Conservation (phyloP, 2,329 filamentous ascomycete species). For the Fonsecaea erecta region DNA sequence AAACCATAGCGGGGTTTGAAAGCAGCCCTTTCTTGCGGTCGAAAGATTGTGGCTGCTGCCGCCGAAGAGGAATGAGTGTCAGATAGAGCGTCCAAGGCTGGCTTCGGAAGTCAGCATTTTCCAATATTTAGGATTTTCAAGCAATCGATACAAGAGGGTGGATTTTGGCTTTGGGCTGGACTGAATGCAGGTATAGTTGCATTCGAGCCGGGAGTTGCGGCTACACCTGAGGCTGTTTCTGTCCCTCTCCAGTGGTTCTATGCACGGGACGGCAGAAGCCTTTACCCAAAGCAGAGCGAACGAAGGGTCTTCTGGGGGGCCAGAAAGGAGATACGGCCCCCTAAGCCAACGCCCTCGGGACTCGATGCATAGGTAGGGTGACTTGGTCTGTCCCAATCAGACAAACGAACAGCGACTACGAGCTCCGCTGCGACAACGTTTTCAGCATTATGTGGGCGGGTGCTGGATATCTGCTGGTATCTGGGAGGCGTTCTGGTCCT, state of each 20-base stretch:
- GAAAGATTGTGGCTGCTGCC: background rate
- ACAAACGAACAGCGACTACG: background rate
- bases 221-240: background rate
- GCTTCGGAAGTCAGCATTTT: background rate
- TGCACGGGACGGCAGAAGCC: background rate
- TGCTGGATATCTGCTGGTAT: background rate
- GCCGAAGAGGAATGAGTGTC: background rate
- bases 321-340: background rate
- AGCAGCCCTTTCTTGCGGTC: background rate
- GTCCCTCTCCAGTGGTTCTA: background rate
- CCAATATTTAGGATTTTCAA: background rate
- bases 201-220: background rate
- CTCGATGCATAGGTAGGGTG: background rate
- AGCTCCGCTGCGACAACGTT: background rate
- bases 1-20: slow-evolving; percentile 6
- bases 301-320: background rate
- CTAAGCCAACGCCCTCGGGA: background rate
- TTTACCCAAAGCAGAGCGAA: background rate
- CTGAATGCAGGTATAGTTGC: background rate
- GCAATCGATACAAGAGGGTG: background rate
- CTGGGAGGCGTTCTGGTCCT: background rate
- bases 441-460: background rate
- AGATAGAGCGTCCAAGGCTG: slow-evolving; percentile 4
- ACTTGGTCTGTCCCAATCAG: background rate
- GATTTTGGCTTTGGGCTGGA: background rate